phyloP scores from a whole-genome alignment of 1,139 yeast genomes.

The Schwanniomyces etchellsii region DNA sequence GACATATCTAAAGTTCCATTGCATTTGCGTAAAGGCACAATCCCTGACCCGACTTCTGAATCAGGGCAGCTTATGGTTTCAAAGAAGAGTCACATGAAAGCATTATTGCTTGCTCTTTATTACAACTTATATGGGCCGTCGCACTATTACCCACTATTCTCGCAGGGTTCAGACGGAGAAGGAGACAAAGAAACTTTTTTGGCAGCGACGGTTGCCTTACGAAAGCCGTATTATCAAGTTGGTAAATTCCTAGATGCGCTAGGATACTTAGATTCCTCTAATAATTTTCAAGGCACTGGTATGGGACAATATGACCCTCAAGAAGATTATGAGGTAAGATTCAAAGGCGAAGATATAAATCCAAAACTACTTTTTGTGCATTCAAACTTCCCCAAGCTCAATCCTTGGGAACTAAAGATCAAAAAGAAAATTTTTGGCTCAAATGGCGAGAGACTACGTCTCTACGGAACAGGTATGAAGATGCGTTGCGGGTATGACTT shows the following conservation, averaged over 20 bases:
- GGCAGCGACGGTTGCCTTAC: constrained; percentile 68
- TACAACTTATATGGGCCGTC: constrained; percentile 78
- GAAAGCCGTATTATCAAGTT: constrained; percentile 64
- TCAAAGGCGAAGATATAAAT: constrained; percentile 14
- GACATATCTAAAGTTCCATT: constrained; percentile 38
- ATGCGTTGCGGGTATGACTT: constrained; percentile 51
- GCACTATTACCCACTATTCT: constrained; percentile 74
- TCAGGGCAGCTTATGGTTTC: constrained; percentile 76
- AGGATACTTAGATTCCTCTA: constrained; percentile 40
- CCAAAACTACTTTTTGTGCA: constrained; percentile 55
- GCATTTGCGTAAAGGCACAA: constrained; percentile 63
- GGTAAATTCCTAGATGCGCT: constrained; percentile 48
- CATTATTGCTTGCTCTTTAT: constrained; percentile 63
- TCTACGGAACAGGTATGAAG: constrained; percentile 52
- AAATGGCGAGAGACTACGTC: constrained; percentile 41
- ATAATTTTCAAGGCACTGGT: constrained; percentile 54
- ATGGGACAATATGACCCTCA: constrained; percentile 73
- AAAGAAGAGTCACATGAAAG: constrained; percentile 58
- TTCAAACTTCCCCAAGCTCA: constrained; percentile 60
- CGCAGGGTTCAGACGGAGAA: constrained; percentile 84
- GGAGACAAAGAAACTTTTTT: constrained; percentile 89
- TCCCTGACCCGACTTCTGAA: constrained; percentile 79
- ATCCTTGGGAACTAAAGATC: constrained; percentile 46
- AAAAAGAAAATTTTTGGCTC: constrained; percentile 37
- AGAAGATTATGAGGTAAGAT: constrained; percentile 39